Conservation (phyloP, 495 filamentous ascomycete species). For the Penicillium desertorum region DNA sequence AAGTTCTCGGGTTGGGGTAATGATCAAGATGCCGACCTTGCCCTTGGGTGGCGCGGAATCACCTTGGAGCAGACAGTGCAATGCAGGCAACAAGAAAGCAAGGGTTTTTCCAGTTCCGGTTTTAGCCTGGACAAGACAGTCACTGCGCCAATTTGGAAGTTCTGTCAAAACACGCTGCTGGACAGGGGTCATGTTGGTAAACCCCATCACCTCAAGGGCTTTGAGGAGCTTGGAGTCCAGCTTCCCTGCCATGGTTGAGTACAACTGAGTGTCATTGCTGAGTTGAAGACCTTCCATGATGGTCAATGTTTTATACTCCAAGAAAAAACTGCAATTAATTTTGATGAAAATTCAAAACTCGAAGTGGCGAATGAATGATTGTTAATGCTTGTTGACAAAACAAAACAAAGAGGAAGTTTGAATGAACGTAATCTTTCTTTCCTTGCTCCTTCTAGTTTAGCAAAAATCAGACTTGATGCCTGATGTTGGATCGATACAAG, state of each 20-base stretch:
- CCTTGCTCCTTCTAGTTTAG: background rate
- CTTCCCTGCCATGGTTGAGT: constrained; percentile 46
- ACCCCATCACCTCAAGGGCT: constrained; percentile 47
- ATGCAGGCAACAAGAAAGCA: constrained; percentile 72
- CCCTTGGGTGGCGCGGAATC: constrained; percentile 34
- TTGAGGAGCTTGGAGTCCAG: constrained; percentile 48
- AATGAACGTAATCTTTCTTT: background rate
- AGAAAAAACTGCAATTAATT: constrained; percentile 3
- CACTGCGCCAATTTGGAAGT: constrained; percentile 50
- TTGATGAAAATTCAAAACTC: constrained; percentile 7
- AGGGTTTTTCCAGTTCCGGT: constrained; percentile 87
- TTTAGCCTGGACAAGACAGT: constrained; percentile 71
- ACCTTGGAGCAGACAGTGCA: constrained; percentile 61
- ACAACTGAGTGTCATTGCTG: constrained; percentile 38
- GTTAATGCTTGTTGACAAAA: background rate
- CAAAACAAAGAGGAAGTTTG: background rate
- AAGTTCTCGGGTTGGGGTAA: constrained; percentile 65
- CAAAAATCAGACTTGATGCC: constrained; percentile 1
- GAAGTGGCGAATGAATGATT: background rate
- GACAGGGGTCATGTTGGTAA: constrained; percentile 55
- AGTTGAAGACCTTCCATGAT: constrained; percentile 28
- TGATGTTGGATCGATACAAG: background rate
- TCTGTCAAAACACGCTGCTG: constrained; percentile 54
- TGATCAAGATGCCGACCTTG: constrained; percentile 60
- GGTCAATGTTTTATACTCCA: background rate